phyloP scores from a whole-genome alignment of 2,329 filamentous ascomycete species.

The Colletotrichum salicis region DNA sequence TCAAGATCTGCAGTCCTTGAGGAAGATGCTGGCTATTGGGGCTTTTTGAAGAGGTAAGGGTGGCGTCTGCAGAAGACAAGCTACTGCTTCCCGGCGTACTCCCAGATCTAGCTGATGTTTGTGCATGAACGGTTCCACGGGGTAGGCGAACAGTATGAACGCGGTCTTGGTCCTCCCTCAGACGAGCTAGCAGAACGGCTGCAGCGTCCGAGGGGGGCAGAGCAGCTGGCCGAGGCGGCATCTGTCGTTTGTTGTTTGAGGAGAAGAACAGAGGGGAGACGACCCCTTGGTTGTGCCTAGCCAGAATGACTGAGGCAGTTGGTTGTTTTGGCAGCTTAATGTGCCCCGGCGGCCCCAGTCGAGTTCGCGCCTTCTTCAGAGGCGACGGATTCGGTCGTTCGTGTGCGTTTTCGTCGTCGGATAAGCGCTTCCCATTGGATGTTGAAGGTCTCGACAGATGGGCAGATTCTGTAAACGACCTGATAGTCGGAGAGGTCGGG shows the following conservation, averaged over 20 bases:
- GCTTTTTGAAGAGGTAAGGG: conserved; percentile 45
- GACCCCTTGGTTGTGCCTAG: conserved; percentile 46
- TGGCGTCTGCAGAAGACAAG: conserved; percentile 58
- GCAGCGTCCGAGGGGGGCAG: conserved; percentile 54
- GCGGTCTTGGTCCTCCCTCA: conserved; percentile 55
- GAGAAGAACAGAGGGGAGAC: conserved; percentile 66
- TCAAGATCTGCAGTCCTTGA: conserved; percentile 66
- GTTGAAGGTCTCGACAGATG: conserved; percentile 26
- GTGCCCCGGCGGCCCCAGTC: conserved; percentile 56
- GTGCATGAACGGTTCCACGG: conserved; percentile 60
- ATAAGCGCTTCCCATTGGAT: conserved; percentile 42
- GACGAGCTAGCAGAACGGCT: conserved; percentile 58
- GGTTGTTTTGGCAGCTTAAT: conserved; percentile 52
- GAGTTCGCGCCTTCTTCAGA: conserved; percentile 60
- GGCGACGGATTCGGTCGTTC: conserved; percentile 40
- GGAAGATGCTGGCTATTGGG: conserved; percentile 61
- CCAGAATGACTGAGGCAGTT: conserved; percentile 40
- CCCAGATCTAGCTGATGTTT: conserved; percentile 57
- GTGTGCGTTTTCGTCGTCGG: conserved; percentile 38
- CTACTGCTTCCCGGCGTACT: conserved; percentile 64
- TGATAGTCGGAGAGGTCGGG: conserved; percentile 15
- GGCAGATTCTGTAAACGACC: conserved; percentile 20
- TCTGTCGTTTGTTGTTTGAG: conserved; percentile 48
- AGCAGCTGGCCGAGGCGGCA: conserved; percentile 49
- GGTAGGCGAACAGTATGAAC: conserved; percentile 68